These are phyloP conservation scores for Leccinum fibrillosum DNA, from an alignment of 768 basidiomycete species.

Conservation along the genomic window DNA sequence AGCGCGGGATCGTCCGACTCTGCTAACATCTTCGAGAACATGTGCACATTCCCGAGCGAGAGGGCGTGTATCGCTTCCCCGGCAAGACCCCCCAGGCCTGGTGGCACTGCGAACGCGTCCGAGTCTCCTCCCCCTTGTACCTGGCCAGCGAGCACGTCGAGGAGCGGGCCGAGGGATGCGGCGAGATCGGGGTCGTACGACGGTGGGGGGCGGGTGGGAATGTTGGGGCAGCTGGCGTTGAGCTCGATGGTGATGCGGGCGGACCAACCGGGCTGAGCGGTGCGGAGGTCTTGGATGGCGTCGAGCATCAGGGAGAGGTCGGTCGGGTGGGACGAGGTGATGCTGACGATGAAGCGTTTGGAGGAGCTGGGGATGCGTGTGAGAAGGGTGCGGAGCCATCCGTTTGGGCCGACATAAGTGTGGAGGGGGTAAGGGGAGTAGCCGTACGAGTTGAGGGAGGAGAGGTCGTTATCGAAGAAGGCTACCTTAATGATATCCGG, in stretches of 20 bases:
- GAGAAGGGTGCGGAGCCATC: constrained; percentile 53
- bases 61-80: constrained; percentile 75
- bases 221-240: constrained; percentile 86
- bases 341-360: constrained; percentile 78
- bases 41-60: constrained; percentile 73
- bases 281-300: constrained; percentile 60
- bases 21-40: constrained; percentile 53
- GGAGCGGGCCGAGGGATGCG: constrained; percentile 44
- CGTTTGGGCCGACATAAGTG: constrained; percentile 45
- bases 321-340: constrained; percentile 57
- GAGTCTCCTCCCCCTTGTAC: constrained; percentile 16
- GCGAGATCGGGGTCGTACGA: constrained; percentile 59
- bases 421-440: constrained; percentile 72
- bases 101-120: constrained; percentile 56
- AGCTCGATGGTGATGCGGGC: constrained; percentile 67
- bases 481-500: constrained; percentile 45
- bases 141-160: constrained; percentile 54
- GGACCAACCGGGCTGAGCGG: constrained; percentile 28
- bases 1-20: constrained; percentile 40
- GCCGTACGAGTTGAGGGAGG: constrained; percentile 84
- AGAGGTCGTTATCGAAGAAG: constrained; percentile 45
- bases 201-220: constrained; percentile 55
- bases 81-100: constrained; percentile 67
- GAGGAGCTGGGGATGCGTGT: constrained; percentile 32
- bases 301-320: constrained; percentile 55